These are phyloP conservation scores for Russula sp. DNA, from an alignment of 768 basidiomycete species.

Conservation along the genomic window DNA sequence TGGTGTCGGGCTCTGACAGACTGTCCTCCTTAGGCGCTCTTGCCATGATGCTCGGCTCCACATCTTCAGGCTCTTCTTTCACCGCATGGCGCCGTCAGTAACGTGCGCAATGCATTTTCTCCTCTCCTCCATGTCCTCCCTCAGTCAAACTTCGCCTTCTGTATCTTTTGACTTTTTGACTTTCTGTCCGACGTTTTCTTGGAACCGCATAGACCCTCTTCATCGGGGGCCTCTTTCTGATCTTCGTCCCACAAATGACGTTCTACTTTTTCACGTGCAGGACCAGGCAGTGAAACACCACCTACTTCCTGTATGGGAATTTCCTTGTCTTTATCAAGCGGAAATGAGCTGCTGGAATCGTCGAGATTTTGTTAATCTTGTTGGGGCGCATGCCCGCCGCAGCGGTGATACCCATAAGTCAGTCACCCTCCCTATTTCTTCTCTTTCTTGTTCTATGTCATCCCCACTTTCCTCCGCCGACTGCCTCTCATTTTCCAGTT, in stretches of 20 bases:
- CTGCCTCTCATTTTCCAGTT: constrained; percentile 85
- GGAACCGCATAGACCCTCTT: constrained; percentile 83
- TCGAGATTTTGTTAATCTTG: constrained; percentile 74
- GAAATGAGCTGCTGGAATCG: constrained; percentile 86
- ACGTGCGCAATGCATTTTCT: too few species aligned
- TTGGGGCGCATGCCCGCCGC: not conserved
- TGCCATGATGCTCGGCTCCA: too few species aligned
- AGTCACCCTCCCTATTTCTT: not conserved
- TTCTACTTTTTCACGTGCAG: constrained; percentile 96
- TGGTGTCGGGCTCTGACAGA: too few species aligned
- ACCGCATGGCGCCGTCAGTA: too few species aligned
- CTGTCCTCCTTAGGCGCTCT: too few species aligned
- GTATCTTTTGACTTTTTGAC: too few species aligned
- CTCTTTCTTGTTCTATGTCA: constrained; percentile 45
- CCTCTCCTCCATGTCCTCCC: too few species aligned
- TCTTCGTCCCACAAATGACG: constrained; percentile 95
- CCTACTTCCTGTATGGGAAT: constrained; percentile 85
- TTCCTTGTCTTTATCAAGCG: constrained; percentile 91
- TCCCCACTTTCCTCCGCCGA: constrained; percentile 91
- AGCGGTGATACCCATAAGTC: constrained; percentile 33
- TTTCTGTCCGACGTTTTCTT: too few species aligned
- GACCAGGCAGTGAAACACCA: constrained; percentile 86
- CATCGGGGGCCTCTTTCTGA: constrained; percentile 86
- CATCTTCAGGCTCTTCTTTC: too few species aligned
- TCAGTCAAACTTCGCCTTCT: too few species aligned